These are phyloP conservation scores for Macrocybe gigantea DNA, from an alignment of 768 basidiomycete genomes.

Conservation along the genomic window DNA sequence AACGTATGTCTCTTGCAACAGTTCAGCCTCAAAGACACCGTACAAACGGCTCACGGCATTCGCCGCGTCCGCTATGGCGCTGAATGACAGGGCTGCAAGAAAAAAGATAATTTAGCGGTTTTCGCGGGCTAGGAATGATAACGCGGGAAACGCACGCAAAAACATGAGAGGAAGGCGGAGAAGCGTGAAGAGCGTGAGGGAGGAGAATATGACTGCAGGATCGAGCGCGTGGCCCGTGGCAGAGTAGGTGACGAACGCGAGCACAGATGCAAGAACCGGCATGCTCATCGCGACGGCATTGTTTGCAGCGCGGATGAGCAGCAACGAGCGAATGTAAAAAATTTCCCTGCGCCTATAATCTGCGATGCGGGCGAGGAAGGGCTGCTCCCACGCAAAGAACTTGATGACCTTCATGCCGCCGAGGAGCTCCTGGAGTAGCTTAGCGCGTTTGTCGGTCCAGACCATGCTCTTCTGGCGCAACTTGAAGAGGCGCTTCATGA, in stretches of 20 bases:
- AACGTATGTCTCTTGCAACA: slow-evolving; percentile 50
- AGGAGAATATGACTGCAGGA: slow-evolving; percentile 75
- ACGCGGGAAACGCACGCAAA: slow-evolving; percentile 32
- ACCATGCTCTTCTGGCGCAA: slow-evolving; percentile 70
- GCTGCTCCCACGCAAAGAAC: slow-evolving; percentile 83
- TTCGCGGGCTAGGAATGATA: slow-evolving; percentile 3
- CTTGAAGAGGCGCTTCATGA: slow-evolving; percentile 69
- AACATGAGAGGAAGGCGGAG: slow-evolving; percentile 81
- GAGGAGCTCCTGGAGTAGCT: slow-evolving; percentile 83
- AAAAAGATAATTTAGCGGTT: slow-evolving; percentile 4
- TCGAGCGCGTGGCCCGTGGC: slow-evolving; percentile 61
- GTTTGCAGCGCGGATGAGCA: slow-evolving; percentile 61
- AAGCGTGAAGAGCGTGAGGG: slow-evolving; percentile 80
- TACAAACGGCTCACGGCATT: slow-evolving; percentile 76
- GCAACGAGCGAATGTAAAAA: slow-evolving; percentile 58
- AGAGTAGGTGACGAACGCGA: slow-evolving; percentile 74
- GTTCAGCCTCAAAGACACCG: slow-evolving; percentile 82
- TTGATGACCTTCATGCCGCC: slow-evolving; percentile 92
- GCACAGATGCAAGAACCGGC: slow-evolving; percentile 74
- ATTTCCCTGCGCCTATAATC: slow-evolving; percentile 71
- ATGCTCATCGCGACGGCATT: slow-evolving; percentile 66
- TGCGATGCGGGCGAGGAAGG: slow-evolving; percentile 71
- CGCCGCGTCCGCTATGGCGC: slow-evolving; percentile 77
- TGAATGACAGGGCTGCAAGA: slow-evolving; percentile 54
- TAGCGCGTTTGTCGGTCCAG: slow-evolving; percentile 90